These are phyloP conservation scores for Trametes hirsuta DNA, from an alignment of 1,284 basidiomycete genomes.

Conservation along the genomic window DNA sequence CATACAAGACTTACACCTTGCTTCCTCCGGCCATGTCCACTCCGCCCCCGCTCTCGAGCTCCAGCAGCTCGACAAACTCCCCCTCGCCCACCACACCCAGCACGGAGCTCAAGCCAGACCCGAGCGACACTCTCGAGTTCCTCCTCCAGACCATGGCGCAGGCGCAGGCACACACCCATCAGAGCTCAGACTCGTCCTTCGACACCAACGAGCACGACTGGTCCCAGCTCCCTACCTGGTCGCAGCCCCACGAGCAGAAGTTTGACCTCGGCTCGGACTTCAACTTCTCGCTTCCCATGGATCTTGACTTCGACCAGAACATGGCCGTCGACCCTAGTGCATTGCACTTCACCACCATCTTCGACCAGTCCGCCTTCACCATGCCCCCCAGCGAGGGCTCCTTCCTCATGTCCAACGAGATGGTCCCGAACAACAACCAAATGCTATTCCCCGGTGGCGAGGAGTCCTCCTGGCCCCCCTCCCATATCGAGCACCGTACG, in stretches of 20 bases:
- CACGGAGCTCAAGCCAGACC: constrained; percentile 29
- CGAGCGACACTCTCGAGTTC: constrained; percentile 33
- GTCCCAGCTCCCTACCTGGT: constrained; percentile 53
- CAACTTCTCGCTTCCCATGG: constrained; percentile 44
- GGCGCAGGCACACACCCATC: constrained; percentile 20
- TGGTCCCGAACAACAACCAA: constrained; percentile 13
- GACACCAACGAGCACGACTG: constrained; percentile 46
- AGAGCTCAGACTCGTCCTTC: constrained; percentile 21
- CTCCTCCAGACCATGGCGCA: constrained; percentile 36
- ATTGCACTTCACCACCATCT: constrained; percentile 54
- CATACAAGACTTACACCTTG: constrained; percentile 19
- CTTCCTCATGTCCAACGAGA: constrained; percentile 21
- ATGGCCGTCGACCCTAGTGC: constrained; percentile 65
- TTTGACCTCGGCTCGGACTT: constrained; percentile 50
- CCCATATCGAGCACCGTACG: constrained; percentile 24
- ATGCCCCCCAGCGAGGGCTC: constrained; percentile 17
- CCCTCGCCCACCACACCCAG: constrained; percentile 30
- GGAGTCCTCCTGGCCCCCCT: constrained; percentile 20
- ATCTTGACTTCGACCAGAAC: constrained; percentile 56
- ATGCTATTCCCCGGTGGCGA: constrained; percentile 27
- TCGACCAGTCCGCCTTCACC: constrained; percentile 27
- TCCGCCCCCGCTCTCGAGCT: constrained; percentile 32
- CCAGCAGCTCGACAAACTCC: constrained; percentile 33
- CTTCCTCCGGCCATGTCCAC: constrained; percentile 30
- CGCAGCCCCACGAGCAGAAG: constrained; percentile 41